Conservation (phyloP, 2,329 filamentous ascomycete genomes). For the Clonostachys rosea region DNA sequence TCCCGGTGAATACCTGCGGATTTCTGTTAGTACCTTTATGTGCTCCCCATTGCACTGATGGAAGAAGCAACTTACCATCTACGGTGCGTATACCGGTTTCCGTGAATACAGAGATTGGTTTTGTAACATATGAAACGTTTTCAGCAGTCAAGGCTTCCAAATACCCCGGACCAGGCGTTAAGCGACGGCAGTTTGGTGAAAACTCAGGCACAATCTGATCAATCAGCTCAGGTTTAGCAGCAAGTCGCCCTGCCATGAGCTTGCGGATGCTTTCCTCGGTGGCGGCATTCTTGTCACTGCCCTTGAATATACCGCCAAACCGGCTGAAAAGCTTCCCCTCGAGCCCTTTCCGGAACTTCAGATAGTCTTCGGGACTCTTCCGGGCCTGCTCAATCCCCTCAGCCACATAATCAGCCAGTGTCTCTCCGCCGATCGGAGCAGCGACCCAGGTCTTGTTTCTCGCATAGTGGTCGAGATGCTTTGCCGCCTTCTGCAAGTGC, state of each 20-base stretch:
- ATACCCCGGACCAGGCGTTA: neutral
- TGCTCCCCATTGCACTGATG: too few relatives aligned
- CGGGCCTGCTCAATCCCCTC: too few relatives aligned
- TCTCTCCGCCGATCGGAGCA: too few relatives aligned
- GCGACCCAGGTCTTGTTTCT: constrained; percentile 35
- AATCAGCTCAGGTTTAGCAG: neutral
- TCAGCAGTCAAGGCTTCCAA: neutral
- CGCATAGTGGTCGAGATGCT: constrained; percentile 32
- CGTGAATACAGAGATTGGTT: neutral
- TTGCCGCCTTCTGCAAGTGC: constrained; percentile 15
- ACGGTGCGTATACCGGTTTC: neutral
- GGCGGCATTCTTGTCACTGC: too few relatives aligned
- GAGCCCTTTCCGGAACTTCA: too few relatives aligned
- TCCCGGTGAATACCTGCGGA: constrained; percentile 47
- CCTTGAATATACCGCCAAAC: too few relatives aligned
- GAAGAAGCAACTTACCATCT: neutral
- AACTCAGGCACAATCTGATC: neutral
- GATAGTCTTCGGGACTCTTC: too few relatives aligned
- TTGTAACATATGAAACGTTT: neutral
- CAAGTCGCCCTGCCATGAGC: too few relatives aligned
- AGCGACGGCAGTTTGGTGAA: neutral
- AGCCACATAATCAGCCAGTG: too few relatives aligned
- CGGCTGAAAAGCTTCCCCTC: too few relatives aligned
- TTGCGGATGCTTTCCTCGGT: too few relatives aligned
- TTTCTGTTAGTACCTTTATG: constrained; percentile 39